These are phyloP conservation scores for Taxillus chinensis DNA, from an alignment of 164 flowering plant genomes.

Conservation along the genomic window DNA sequence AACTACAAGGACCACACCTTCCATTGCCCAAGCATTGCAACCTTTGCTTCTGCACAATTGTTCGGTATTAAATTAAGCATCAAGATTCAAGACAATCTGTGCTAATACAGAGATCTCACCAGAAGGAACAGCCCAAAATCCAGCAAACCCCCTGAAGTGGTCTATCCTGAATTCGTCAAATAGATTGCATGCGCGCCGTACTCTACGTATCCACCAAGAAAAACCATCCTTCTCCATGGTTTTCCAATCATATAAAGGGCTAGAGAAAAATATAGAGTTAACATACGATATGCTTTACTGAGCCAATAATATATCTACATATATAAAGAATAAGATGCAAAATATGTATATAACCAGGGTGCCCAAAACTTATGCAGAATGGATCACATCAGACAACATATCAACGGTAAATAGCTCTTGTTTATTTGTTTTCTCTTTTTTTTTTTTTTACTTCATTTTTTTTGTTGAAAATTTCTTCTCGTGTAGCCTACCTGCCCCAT, in stretches of 20 bases:
- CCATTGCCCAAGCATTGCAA: constrained; percentile 80
- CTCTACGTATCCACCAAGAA: constrained; percentile 85
- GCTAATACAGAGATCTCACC: constrained; percentile 37
- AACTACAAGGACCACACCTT: constrained; percentile 45
- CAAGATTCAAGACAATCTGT: background rate
- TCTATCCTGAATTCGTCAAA: constrained; percentile 95
- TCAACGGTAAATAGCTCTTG: no score
- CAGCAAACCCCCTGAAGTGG: constrained; percentile 96
- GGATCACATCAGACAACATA: no score
- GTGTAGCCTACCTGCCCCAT: constrained; percentile 74
- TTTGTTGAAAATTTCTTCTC: no score
- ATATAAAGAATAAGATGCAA: no score
- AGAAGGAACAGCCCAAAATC: constrained; percentile 97
- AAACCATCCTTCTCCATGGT: constrained; percentile 82
- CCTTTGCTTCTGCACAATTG: constrained; percentile 66
- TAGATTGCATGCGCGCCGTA: constrained; percentile 66
- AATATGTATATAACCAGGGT: no score
- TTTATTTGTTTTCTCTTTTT: no score
- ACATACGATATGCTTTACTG: no score
- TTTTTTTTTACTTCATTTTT: no score
- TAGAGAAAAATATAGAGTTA: constrained; percentile 1
- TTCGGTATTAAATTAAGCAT: background rate
- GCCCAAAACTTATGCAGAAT: no score
- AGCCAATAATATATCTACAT: no score
- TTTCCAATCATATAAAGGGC: constrained; percentile 75